phyloP scores from a whole-genome alignment of 106 monocot species.

The Phalaenopsis aphrodite region DNA sequence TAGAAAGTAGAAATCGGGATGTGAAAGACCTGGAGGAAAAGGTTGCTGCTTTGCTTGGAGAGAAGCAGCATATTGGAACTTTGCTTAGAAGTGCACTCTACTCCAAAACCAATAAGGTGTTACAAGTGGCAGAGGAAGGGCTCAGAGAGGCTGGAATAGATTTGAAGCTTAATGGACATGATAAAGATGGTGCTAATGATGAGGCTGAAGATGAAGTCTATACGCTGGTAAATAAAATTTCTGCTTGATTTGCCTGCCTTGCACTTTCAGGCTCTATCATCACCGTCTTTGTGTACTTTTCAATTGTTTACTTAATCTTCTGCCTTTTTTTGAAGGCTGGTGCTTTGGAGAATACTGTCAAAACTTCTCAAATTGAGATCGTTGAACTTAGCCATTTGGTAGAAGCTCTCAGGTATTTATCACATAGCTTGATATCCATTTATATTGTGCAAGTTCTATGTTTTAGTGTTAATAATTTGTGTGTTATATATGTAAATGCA shows the following conservation, averaged over 20 bases:
- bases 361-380: constrained; percentile 83
- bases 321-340: constrained; percentile 52
- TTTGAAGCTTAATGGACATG: constrained; percentile 32
- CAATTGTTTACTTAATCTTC: neutral
- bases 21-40: constrained; percentile 35
- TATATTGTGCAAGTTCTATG: neutral
- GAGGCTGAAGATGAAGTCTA: constrained; percentile 80
- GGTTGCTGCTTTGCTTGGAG: constrained; percentile 43
- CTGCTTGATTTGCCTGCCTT: neutral
- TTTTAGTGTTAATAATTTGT: neutral
- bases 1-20: constrained; percentile 36
- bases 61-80: constrained; percentile 83
- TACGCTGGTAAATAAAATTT: constrained; percentile 47
- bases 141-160: constrained; percentile 72
- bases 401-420: constrained; percentile 74
- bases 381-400: constrained; percentile 77
- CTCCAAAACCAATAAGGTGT: constrained; percentile 53
- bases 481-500: too few species aligned
- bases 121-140: constrained; percentile 76
- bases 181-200: constrained; percentile 9
- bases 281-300: neutral
- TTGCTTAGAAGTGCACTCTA: constrained; percentile 80
- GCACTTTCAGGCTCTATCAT: neutral
- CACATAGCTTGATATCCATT: neutral
- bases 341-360: constrained; percentile 83